Conservation (phyloP, 768 basidiomycete species). For the Podaxis sp. region DNA sequence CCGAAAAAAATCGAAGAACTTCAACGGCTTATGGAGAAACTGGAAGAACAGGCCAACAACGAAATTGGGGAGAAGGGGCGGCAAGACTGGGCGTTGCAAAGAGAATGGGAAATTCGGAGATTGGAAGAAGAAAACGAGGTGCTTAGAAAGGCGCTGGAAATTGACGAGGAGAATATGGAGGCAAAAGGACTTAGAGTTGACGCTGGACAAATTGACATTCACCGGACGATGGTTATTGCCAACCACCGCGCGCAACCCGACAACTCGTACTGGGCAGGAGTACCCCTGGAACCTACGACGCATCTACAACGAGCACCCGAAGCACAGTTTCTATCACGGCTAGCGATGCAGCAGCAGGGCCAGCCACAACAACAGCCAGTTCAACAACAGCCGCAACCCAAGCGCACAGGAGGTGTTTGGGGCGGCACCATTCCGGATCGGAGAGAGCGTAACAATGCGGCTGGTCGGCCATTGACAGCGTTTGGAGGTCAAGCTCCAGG, state of each 20-base stretch:
- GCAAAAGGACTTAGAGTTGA: constrained; percentile 54
- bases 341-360: constrained; percentile 17
- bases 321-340: constrained; percentile 11
- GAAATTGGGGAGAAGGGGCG: constrained; percentile 38
- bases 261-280: constrained; percentile 13
- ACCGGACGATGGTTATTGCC: constrained; percentile 28
- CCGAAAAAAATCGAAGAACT: constrained; percentile 9
- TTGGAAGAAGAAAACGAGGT: constrained; percentile 82
- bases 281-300: constrained; percentile 16
- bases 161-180: constrained; percentile 56
- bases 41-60: constrained; percentile 42
- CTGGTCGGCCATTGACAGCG: constrained; percentile 43
- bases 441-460: constrained; percentile 11
- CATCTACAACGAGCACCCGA: constrained; percentile 22
- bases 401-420: constrained; percentile 26
- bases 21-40: constrained; percentile 19
- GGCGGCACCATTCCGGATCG: constrained; percentile 12
- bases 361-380: constrained; percentile 28
- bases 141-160: constrained; percentile 71
- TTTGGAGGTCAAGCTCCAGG: constrained; percentile 48
- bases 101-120: constrained; percentile 83
- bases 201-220: constrained; percentile 43
- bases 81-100: constrained; percentile 83
- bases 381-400: constrained; percentile 32
- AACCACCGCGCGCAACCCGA: constrained; percentile 9